phyloP scores from a whole-genome alignment of 805 yeast genomes.

The Ogataea angusta region DNA sequence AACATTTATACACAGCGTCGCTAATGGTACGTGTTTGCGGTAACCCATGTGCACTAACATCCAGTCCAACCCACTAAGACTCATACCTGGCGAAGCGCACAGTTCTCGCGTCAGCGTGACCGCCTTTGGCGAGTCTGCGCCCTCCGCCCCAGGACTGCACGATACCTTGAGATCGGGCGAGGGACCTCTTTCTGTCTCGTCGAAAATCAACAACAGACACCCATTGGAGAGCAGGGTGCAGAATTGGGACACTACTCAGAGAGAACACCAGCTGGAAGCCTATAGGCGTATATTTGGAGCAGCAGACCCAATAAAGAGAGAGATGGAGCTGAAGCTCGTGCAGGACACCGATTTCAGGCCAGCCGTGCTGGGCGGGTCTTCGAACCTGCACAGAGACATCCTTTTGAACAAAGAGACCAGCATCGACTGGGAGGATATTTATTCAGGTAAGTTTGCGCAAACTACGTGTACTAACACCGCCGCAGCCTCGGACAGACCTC shows the following conservation, averaged over 20 bases:
- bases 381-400: slow-evolving; percentile 57
- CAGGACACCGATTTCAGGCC: slow-evolving; percentile 71
- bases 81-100: slow-evolving; percentile 52
- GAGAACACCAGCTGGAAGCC: slow-evolving; percentile 65
- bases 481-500: slow-evolving; percentile 39
- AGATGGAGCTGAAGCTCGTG: slow-evolving; percentile 82
- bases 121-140: slow-evolving; percentile 52
- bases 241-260: slow-evolving; percentile 79
- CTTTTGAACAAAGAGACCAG: slow-evolving; percentile 71
- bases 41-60: not conserved
- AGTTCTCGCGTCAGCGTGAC: slow-evolving; percentile 48
- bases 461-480: slow-evolving; percentile 4
- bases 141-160: slow-evolving; percentile 66
- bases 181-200: slow-evolving; percentile 58
- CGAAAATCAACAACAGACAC: slow-evolving; percentile 73
- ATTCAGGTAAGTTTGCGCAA: slow-evolving; percentile 41
- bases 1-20: not conserved
- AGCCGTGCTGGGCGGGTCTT: slow-evolving; percentile 51
- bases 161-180: slow-evolving; percentile 64
- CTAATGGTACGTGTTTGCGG: slow-evolving; percentile 8
- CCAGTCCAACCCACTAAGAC: slow-evolving; percentile 41
- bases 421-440: slow-evolving; percentile 93
- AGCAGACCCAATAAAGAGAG: slow-evolving; percentile 88
- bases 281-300: slow-evolving; percentile 85
- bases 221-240: slow-evolving; percentile 76